A percentile compares a stretch with the other conserved stretches of the same genome.
Evolutionary conservation across 2,329 filamentous ascomycete species (phyloP).

Genomic region (Colletotrichum sp.): DNA sequence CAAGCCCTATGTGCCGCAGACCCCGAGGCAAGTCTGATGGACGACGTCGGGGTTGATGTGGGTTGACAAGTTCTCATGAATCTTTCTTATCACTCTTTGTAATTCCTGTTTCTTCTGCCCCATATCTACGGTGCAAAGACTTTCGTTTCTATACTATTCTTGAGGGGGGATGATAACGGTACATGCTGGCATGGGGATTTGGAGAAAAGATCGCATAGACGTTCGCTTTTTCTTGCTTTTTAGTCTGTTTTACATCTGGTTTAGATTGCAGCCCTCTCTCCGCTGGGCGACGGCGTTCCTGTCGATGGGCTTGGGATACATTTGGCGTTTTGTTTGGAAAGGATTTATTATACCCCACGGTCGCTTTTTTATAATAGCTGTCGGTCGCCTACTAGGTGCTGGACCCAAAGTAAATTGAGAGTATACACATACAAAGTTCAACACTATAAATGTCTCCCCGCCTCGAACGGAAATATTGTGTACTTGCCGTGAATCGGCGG

Average conservation of each 20-base stretch:
- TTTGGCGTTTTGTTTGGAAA: background rate
- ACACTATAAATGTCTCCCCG: background rate
- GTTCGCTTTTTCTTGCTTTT: background rate
- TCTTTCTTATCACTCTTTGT: background rate
- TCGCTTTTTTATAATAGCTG: background rate
- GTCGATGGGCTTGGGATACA: background rate
- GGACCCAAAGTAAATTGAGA: background rate
- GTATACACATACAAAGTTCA: background rate
- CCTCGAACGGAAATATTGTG: background rate
- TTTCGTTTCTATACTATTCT: background rate
- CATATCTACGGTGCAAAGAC: background rate
- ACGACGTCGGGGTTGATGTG: background rate
- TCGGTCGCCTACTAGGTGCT: background rate
- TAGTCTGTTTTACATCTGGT: background rate
- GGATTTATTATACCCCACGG: background rate
- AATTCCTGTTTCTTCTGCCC: background rate
- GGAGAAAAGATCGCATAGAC: background rate
- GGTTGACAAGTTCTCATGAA: background rate
- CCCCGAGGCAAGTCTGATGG: background rate
- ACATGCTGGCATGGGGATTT: background rate
- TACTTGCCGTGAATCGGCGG: background rate
- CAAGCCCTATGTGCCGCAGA: conserved; percentile 43
- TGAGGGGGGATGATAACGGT: background rate
- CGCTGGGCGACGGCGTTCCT: background rate
- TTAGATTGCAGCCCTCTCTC: background rate